Conservation (phyloP, 2,329 filamentous ascomycete genomes). For the Torrubiella hemipterigena region DNA sequence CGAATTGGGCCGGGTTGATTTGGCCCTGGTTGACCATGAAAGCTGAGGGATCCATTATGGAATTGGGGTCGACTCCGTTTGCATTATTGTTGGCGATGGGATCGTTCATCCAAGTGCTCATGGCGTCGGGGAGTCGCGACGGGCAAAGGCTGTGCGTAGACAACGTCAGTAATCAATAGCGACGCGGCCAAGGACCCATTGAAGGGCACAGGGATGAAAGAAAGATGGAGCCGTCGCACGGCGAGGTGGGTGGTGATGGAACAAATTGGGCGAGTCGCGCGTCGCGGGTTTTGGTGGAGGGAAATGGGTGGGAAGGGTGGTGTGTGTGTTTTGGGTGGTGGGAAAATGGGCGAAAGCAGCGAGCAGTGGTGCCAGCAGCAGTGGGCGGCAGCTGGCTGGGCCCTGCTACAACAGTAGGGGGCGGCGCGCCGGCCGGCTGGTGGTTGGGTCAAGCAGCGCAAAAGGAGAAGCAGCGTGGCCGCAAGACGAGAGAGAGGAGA, state of each 20-base stretch:
- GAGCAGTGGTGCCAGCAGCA: too few relatives aligned
- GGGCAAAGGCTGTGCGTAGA: conserved; percentile 28
- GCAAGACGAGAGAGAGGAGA: too few relatives aligned
- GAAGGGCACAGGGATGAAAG: conserved; percentile 24
- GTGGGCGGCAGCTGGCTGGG: too few relatives aligned
- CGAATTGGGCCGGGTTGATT: conserved; percentile 49
- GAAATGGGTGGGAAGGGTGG: too few relatives aligned
- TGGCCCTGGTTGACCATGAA: conserved; percentile 49
- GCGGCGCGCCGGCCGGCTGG: too few relatives aligned
- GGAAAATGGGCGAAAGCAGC: conserved; percentile 5
- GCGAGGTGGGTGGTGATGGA: conserved; percentile 25
- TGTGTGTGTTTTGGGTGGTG: conserved; percentile 11
- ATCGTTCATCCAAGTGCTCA: conserved; percentile 65
- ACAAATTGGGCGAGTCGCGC: conserved; percentile 24
- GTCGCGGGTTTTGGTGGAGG: conserved; percentile 29
- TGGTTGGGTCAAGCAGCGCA: too few relatives aligned
- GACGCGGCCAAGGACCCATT: conserved; percentile 26
- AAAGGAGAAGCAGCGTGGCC: too few relatives aligned
- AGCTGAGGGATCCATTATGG: conserved; percentile 54
- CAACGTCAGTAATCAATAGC: conserved; percentile 32
- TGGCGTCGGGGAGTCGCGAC: conserved; percentile 41
- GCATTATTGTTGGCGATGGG: conserved; percentile 59
- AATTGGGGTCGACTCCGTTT: conserved; percentile 52
- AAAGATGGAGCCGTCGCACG: conserved; percentile 36
- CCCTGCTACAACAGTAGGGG: too few relatives aligned